Evolutionary conservation across 257 asterid species (phyloP).

Genomic region (Solanum chiquidenum): DNA sequence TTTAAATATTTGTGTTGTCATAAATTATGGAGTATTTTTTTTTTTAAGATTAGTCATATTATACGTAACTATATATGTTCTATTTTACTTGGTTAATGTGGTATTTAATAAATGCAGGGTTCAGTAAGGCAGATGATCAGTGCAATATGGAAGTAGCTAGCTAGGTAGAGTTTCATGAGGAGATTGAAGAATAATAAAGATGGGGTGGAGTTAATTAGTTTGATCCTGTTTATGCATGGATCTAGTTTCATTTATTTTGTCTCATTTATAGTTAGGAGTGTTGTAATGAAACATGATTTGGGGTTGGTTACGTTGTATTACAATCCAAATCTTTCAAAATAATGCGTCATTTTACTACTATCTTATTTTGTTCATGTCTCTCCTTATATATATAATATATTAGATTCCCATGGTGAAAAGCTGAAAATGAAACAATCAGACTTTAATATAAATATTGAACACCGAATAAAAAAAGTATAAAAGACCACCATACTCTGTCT

Average conservation of each 20-base stretch:
- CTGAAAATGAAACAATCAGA: too few relatives aligned
- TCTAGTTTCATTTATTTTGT: background rate
- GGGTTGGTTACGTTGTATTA: background rate
- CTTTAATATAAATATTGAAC: too few relatives aligned
- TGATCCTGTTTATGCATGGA: background rate
- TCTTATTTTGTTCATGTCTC: background rate
- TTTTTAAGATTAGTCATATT: background rate
- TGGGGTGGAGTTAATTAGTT: background rate
- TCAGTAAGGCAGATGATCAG: background rate
- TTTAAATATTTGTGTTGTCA: too few relatives aligned
- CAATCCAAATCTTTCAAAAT: background rate
- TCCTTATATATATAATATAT: background rate
- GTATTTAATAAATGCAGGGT: background rate
- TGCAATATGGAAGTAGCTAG: background rate
- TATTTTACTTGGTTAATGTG: background rate
- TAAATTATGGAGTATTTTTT: too few relatives aligned
- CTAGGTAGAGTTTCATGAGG: background rate
- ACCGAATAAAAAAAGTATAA: accelerated
- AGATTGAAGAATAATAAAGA: background rate
- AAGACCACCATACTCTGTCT: too few relatives aligned
- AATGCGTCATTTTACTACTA: background rate
- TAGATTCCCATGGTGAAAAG: too few relatives aligned
- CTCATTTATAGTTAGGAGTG: background rate
- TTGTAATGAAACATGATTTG: background rate
- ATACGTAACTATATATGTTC: background rate